Conservation (phyloP, 108 stramenopile species). For the Discostella pseudostelligera region DNA sequence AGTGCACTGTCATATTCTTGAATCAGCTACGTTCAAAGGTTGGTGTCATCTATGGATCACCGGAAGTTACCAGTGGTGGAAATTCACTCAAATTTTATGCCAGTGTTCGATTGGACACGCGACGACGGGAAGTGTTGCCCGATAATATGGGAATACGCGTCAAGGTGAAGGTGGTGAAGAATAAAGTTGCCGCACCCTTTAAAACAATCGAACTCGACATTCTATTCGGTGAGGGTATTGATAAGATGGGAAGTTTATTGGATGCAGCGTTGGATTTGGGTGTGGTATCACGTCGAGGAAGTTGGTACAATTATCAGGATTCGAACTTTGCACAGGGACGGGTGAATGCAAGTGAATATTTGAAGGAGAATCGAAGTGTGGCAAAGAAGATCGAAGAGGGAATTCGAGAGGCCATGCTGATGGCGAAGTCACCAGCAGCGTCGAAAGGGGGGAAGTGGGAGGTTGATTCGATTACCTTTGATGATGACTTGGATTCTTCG, state of each 20-base stretch:
- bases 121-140: slow-evolving; percentile 87
- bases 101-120: slow-evolving; percentile 85
- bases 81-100: slow-evolving; percentile 96
- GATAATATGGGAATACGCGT: slow-evolving; percentile 89
- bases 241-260: slow-evolving; percentile 79
- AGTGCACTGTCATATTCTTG: slow-evolving; percentile 91
- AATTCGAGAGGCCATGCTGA: slow-evolving; percentile 59
- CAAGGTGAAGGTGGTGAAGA: slow-evolving; percentile 94
- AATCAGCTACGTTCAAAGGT: slow-evolving; percentile 92
- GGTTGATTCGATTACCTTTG: slow-evolving; percentile 23
- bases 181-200: slow-evolving; percentile 95
- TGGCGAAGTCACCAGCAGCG: slow-evolving; percentile 24
- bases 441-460: slow-evolving; percentile 8
- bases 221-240: slow-evolving; percentile 85
- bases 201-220: slow-evolving; percentile 84
- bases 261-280: slow-evolving; percentile 85
- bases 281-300: slow-evolving; percentile 79
- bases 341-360: slow-evolving; percentile 56
- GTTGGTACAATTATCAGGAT: slow-evolving; percentile 82
- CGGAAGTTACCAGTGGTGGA: slow-evolving; percentile 95
- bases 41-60: slow-evolving; percentile 91
- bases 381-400: slow-evolving; percentile 53
- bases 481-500: slow-evolving; percentile 1
- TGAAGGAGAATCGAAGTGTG: slow-evolving; percentile 60
- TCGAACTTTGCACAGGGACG: slow-evolving; percentile 86